Percentiles rank a stretch among this genome's conserved stretches.
phyloP scores from a whole-genome alignment of 352 stramenopile genomes.

The Phytophthora sojae region DNA sequence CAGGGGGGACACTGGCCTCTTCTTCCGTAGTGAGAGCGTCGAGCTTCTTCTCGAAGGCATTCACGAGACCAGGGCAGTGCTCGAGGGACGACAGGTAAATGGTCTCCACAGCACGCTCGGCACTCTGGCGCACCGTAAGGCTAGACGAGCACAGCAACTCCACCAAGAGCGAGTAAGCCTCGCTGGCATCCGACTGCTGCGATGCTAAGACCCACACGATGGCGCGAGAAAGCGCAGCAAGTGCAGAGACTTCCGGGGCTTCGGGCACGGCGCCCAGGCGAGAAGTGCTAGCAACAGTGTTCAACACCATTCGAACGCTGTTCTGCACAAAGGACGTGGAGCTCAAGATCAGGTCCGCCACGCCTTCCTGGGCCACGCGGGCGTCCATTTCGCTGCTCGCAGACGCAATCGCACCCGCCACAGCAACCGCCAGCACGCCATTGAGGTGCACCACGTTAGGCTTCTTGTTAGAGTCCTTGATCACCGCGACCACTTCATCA shows the following conservation, averaged over 20 bases:
- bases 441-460: conserved; percentile 76
- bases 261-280: conserved; percentile 29
- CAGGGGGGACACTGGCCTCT: conserved; percentile 52
- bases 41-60: conserved; percentile 72
- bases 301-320: conserved; percentile 55
- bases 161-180: conserved; percentile 65
- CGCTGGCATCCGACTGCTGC: conserved; percentile 54
- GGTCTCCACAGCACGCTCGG: conserved; percentile 49
- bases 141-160: conserved; percentile 65
- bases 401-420: conserved; percentile 68
- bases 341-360: conserved; percentile 56
- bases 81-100: conserved; percentile 70
- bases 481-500: conserved; percentile 62
- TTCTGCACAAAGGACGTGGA: conserved; percentile 56
- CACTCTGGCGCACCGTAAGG: conserved; percentile 58
- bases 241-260: conserved; percentile 65
- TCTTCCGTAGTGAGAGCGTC: conserved; percentile 45
- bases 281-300: conserved; percentile 32
- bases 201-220: conserved; percentile 79
- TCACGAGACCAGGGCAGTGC: conserved; percentile 57
- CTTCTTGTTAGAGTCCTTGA: conserved; percentile 83
- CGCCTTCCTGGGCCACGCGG: conserved; percentile 57
- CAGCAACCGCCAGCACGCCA: conserved; percentile 70
- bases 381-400: conserved; percentile 66
- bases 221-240: conserved; percentile 55